Evolutionary conservation across 306 rosid species (phyloP).

Genomic region (Rosa rugosa): DNA sequence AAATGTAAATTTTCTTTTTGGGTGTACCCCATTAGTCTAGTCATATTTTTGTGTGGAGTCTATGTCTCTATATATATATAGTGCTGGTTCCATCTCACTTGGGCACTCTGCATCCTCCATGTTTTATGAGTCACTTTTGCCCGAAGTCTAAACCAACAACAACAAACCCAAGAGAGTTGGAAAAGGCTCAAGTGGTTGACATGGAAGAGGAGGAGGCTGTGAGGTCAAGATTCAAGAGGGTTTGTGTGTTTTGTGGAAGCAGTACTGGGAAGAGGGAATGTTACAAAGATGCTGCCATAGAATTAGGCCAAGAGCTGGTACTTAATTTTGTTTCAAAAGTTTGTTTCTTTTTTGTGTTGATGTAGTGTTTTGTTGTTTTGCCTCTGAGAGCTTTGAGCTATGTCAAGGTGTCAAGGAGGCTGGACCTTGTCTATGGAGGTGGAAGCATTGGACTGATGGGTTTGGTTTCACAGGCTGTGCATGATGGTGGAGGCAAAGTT

Average conservation of each 20-base stretch:
- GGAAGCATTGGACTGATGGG: constrained; percentile 72
- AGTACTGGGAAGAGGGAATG: constrained; percentile 49
- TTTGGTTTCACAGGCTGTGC: constrained; percentile 57
- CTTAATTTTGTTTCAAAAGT: neutral
- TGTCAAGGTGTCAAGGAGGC: constrained; percentile 47
- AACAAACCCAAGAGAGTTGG: neutral
- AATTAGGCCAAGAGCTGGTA: constrained; percentile 57
- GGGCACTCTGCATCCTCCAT: neutral
- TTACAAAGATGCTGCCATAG: constrained; percentile 57
- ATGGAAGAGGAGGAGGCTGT: constrained; percentile 38
- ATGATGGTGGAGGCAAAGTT: constrained; percentile 59
- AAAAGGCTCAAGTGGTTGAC: neutral
- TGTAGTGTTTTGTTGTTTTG: neutral
- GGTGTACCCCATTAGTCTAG: neutral
- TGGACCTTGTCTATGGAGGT: constrained; percentile 66
- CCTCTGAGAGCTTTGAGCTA: neutral
- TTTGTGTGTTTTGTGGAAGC: constrained; percentile 64
- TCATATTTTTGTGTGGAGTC: constrained; percentile 7
- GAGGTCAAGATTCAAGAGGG: constrained; percentile 48
- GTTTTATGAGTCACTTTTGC: neutral
- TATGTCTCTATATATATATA: constrained; percentile 22
- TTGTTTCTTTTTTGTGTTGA: neutral
- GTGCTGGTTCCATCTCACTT: neutral
- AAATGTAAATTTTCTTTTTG: neutral
- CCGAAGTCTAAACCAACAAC: neutral